Conservation (phyloP, 768 basidiomycete species). For the Leucocoprinus leucothites region DNA sequence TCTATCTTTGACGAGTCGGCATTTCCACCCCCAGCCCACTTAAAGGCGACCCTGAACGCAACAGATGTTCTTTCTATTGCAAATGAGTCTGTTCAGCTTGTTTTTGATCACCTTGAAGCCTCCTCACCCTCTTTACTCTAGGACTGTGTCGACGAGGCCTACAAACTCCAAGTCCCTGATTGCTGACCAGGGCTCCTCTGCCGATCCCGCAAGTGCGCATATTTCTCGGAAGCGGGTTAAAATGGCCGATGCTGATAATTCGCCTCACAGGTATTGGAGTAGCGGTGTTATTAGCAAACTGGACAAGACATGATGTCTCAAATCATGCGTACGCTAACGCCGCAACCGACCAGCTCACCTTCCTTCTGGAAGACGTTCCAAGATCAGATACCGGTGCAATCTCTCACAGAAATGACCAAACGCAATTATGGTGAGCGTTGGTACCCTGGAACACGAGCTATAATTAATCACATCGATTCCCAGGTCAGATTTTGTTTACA, state of each 20-base stretch:
- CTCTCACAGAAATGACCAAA: slow-evolving; percentile 49
- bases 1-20: slow-evolving; percentile 45
- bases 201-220: slow-evolving; percentile 55
- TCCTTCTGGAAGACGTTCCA: slow-evolving; percentile 43
- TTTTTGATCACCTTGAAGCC: neutral
- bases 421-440: slow-evolving; percentile 46
- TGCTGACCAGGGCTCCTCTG: slow-evolving; percentile 47
- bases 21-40: slow-evolving; percentile 36
- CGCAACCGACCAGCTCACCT: slow-evolving; percentile 44
- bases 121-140: slow-evolving; percentile 15
- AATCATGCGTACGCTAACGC: slow-evolving; percentile 37
- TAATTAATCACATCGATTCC: neutral
- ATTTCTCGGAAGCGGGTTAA: neutral
- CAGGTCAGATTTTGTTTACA: slow-evolving; percentile 60
- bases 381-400: slow-evolving; percentile 51
- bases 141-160: slow-evolving; percentile 35
- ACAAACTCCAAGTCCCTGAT: slow-evolving; percentile 38
- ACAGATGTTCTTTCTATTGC: slow-evolving; percentile 41
- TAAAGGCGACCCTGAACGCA: slow-evolving; percentile 27
- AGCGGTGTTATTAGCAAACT: slow-evolving; percentile 50
- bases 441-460: too few relatives aligned
- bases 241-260: slow-evolving; percentile 8
- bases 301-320: slow-evolving; percentile 37
- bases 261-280: slow-evolving; percentile 42
- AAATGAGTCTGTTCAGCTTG: slow-evolving; percentile 25